Evolutionary conservation across 768 basidiomycete species (phyloP), one percentile per base, ranked within the genome.

Genomic region (Mycena olivaceomarginata): DNA sequence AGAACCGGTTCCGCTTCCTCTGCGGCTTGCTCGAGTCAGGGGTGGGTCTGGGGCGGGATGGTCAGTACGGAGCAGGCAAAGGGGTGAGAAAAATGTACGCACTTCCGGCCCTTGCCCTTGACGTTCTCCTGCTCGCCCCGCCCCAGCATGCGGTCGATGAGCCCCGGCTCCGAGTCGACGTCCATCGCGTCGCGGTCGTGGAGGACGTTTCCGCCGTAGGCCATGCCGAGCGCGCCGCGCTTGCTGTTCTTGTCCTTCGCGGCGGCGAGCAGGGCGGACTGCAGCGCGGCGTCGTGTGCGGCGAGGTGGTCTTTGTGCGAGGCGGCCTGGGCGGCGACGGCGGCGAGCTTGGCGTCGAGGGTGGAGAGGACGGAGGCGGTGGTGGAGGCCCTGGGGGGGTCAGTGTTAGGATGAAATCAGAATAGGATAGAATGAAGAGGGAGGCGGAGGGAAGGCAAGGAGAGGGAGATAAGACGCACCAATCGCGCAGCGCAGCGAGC

Each of bases 351-450:
- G 39, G 87, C 85, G 79, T 97, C 95, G 18, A 98, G 91, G 5
- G 95, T 92, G 6, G 89, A 81, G 65, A 98, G 90, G 8, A 97
- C 93, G 7, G 90, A 85, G 7, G 93, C 89, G 2, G 95, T 94
- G 13, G 93, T 96, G 16, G 89, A 86, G 13, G 94, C 92, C 95
- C 94, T 95, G 80, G 13, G 22, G 1, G 9, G 53, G 37, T 20
- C 20, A 77, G 74, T 51, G 67, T 70, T 13, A 72, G 79, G 53
- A 75, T 5, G 31, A 31, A n/a, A n/a, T n/a, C 62, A n/a, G 9
- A 66, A 37, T 8, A 12, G 31, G 1, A 53, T n/a, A 5, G 18
- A 18, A n/a, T 48, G 46, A 60, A 40, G 64, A 5, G 18, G 64
- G 31, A 31, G 31, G 31, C 4, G 31, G 4, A 31, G 31, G 31